phyloP scores from a whole-genome alignment of 2,329 filamentous ascomycete genomes.

The Orbilia oligospora region DNA sequence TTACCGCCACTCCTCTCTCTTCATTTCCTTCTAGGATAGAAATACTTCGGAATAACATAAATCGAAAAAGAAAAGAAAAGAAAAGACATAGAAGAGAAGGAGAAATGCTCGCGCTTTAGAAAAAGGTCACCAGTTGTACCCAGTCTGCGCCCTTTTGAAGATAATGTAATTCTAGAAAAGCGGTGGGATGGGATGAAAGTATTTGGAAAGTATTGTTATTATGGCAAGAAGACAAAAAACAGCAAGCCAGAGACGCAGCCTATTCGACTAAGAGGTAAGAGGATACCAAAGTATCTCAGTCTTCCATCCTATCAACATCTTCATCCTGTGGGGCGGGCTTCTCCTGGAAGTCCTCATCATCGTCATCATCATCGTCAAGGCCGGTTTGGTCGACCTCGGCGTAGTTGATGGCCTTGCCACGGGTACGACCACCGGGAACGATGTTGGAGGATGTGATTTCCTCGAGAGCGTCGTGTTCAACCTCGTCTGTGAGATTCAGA shows the following conservation, averaged over 20 bases:
- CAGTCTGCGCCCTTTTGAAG: constrained; percentile 29
- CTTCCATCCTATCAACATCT: constrained; percentile 39
- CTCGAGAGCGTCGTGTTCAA: constrained; percentile 21
- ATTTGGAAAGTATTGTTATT: neutral
- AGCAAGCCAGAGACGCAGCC: neutral
- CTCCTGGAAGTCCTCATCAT: constrained; percentile 50
- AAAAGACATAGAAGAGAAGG: neutral
- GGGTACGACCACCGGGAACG: constrained; percentile 25
- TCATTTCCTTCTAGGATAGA: neutral
- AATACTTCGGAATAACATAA: neutral
- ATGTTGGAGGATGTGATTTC: constrained; percentile 45
- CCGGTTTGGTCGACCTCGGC: constrained; percentile 32
- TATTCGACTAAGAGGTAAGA: neutral
- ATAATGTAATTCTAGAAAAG: constrained; percentile 9
- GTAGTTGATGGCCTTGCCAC: constrained; percentile 37
- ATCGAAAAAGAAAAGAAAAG: neutral
- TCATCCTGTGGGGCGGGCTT: constrained; percentile 4
- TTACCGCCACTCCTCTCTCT: neutral
- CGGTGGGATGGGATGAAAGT: neutral
- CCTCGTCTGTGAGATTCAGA: constrained; percentile 20
- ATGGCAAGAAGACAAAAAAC: neutral
- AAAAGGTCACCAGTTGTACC: constrained; percentile 5
- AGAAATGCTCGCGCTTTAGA: neutral
- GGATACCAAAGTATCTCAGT: constrained; percentile 15
- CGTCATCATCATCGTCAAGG: constrained; percentile 41